Conservation (phyloP, 2,329 filamentous ascomycete species). For the Diplodia seriata region DNA sequence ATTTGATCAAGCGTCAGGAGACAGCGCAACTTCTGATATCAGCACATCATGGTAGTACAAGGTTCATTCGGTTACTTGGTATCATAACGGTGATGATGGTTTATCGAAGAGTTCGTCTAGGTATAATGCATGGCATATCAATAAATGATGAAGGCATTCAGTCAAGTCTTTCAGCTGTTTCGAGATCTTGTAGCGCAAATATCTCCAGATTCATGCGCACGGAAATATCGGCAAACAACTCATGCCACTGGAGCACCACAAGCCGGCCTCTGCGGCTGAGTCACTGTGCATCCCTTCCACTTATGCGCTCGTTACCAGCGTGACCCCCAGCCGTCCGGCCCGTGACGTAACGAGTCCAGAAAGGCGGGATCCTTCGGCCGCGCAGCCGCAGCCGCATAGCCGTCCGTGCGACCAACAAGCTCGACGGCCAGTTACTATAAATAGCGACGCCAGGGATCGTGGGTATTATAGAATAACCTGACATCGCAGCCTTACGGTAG, state of each 20-base stretch:
- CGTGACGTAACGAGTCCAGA: constrained; percentile 8
- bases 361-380: constrained; percentile 9
- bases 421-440: constrained; percentile 5
- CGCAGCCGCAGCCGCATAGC: not conserved
- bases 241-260: not conserved
- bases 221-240: not conserved
- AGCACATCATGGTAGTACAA: too few species aligned
- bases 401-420: constrained; percentile 11
- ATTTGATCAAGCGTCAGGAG: too few species aligned
- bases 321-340: not conserved
- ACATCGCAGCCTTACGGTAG: not conserved
- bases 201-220: not conserved
- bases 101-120: too few species aligned
- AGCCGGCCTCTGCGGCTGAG: not conserved
- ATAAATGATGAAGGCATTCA: too few species aligned
- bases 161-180: too few species aligned
- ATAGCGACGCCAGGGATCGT: not conserved
- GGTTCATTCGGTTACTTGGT: too few species aligned
- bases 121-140: too few species aligned
- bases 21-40: too few species aligned
- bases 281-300: not conserved
- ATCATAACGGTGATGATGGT: too few species aligned
- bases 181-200: too few species aligned
- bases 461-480: not conserved
- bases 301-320: not conserved